phyloP scores from a whole-genome alignment of 495 filamentous ascomycete genomes.

The Lasiosphaeria ovina region DNA sequence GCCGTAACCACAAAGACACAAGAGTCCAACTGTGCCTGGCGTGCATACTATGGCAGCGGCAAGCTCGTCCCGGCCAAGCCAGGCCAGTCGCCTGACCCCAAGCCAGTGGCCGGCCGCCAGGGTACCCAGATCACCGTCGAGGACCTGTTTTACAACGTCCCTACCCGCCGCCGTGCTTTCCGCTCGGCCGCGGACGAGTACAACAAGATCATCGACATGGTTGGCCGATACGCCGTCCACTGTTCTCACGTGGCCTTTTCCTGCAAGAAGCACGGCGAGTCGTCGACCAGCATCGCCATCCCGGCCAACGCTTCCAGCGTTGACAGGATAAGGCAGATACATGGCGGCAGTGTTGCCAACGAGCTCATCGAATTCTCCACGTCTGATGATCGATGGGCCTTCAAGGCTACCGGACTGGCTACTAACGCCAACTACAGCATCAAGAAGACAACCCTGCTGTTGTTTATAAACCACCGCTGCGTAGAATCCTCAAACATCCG shows the following conservation, averaged over 20 bases:
- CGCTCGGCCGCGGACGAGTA: conserved; percentile 93
- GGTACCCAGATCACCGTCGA: conserved; percentile 98
- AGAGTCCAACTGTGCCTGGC: conserved; percentile 86
- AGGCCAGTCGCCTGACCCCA: conserved; percentile 86
- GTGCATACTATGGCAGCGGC: conserved; percentile 80
- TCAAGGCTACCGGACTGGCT: conserved; percentile 74
- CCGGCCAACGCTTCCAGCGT: conserved; percentile 64
- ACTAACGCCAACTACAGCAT: conserved; percentile 96
- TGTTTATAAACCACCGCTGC: conserved; percentile 98
- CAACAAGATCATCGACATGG: conserved; percentile 94
- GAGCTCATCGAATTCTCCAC: conserved; percentile 78
- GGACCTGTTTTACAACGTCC: conserved; percentile 95
- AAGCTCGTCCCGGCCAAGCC: conserved; percentile 84
- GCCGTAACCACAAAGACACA: conserved; percentile 92
- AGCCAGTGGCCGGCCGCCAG: conserved; percentile 82
- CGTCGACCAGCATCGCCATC: conserved; percentile 75
- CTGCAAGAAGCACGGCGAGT: conserved; percentile 93
- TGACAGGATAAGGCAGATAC: conserved; percentile 87
- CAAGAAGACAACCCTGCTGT: conserved; percentile 81
- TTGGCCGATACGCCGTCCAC: conserved; percentile 94
- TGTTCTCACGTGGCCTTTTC: conserved; percentile 88
- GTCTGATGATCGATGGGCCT: conserved; percentile 75
- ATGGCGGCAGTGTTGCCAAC: conserved; percentile 82
- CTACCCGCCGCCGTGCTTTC: conserved; percentile 84
- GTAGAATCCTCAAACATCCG: conserved; percentile 90